Conservation (phyloP, 768 basidiomycete species). For the Kwoniella sp. region DNA sequence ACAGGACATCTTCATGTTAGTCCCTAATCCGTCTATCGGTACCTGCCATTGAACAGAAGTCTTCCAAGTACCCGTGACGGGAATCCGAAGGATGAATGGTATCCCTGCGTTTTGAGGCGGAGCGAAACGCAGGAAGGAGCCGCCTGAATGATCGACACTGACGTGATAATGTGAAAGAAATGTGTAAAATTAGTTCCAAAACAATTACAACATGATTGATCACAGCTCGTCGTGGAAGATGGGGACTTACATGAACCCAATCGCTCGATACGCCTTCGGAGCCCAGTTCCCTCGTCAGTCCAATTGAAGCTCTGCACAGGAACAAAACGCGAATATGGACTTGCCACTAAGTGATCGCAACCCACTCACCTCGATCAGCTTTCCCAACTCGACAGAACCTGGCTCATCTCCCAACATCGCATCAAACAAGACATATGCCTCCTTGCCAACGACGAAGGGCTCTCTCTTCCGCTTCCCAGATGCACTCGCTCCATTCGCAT, state of each 20-base stretch:
- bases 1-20: neutral
- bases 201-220: no score
- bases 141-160: slow-evolving; percentile 15
- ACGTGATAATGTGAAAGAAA: neutral
- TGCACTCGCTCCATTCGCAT: neutral
- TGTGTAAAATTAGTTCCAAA: no score
- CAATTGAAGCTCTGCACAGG: neutral
- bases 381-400: neutral
- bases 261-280: slow-evolving; percentile 9
- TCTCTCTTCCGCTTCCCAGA: neutral
- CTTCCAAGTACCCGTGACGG: neutral
- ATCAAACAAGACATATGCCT: neutral
- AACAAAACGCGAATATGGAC: no score
- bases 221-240: no score
- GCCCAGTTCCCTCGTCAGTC: neutral
- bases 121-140: slow-evolving; percentile 11
- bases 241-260: slow-evolving; percentile 17
- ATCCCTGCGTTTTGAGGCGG: slow-evolving; percentile 15
- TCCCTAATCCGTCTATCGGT: neutral
- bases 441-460: neutral
- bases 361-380: neutral
- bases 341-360: neutral
- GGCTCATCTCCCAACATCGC: neutral
- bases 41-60: neutral
- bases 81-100: slow-evolving; percentile 15